Percentiles rank a stretch among this genome's conserved stretches.
These are phyloP conservation scores for Scolecobasidium constrictum DNA, from an alignment of 2,329 filamentous ascomycete species.

Conservation along the genomic window DNA sequence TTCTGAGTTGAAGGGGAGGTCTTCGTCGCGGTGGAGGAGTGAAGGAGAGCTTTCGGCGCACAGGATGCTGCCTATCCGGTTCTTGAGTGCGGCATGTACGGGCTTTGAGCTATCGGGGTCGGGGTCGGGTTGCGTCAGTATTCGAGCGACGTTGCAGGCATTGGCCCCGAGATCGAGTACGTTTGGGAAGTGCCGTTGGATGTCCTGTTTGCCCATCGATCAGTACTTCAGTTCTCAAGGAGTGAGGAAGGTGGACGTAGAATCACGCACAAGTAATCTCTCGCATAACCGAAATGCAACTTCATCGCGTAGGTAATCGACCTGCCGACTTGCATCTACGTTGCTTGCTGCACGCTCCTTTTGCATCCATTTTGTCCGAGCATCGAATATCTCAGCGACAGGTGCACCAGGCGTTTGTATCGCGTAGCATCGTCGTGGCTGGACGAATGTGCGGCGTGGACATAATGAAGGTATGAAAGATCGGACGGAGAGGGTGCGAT, in stretches of 20 bases:
- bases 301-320: slow-evolving; percentile 91
- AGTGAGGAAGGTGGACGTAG: slow-evolving; percentile 12
- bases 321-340: slow-evolving; percentile 59
- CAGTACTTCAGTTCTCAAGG: neutral
- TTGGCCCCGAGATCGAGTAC: slow-evolving; percentile 92
- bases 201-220: too few species aligned
- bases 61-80: slow-evolving; percentile 61
- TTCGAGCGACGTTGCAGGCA: slow-evolving; percentile 84
- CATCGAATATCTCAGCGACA: slow-evolving; percentile 84
- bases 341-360: slow-evolving; percentile 74
- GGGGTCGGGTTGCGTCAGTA: slow-evolving; percentile 52
- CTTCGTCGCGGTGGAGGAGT: slow-evolving; percentile 70
- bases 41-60: slow-evolving; percentile 71
- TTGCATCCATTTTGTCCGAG: slow-evolving; percentile 76
- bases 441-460: neutral
- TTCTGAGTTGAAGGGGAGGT: slow-evolving; percentile 61
- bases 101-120: slow-evolving; percentile 54
- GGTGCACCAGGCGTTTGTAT: slow-evolving; percentile 67
- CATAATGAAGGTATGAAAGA: neutral
- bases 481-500: neutral
- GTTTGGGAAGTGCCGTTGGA: slow-evolving; percentile 75
- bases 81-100: slow-evolving; percentile 54
- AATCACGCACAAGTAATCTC: slow-evolving; percentile 56
- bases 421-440: slow-evolving; percentile 50
- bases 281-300: slow-evolving; percentile 77